These are phyloP conservation scores for Gloeostereum incarnatum DNA, from an alignment of 768 basidiomycete species.

Conservation along the genomic window DNA sequence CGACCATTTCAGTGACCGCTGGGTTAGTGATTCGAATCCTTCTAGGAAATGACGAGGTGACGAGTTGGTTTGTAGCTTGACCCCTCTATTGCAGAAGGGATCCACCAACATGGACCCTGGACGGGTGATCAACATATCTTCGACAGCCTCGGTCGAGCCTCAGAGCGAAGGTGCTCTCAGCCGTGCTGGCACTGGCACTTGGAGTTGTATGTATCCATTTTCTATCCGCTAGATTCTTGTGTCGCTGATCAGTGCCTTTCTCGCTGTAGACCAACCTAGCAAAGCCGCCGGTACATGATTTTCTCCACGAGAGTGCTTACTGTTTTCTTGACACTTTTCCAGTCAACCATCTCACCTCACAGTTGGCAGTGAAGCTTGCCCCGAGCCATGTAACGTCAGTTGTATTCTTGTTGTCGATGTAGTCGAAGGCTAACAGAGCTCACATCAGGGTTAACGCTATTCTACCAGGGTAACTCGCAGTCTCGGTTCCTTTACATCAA, in stretches of 20 bases:
- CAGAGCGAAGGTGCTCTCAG: slow-evolving; percentile 41
- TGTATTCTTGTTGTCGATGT: slow-evolving; percentile 1
- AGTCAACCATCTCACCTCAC: slow-evolving; percentile 75
- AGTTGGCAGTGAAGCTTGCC: slow-evolving; percentile 58
- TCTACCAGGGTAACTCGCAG: slow-evolving; percentile 53
- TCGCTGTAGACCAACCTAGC: slow-evolving; percentile 56
- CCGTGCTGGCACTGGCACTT: slow-evolving; percentile 52
- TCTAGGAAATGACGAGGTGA: slow-evolving; percentile 1
- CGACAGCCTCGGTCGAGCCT: slow-evolving; percentile 49
- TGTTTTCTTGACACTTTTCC: not conserved
- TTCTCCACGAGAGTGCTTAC: not conserved
- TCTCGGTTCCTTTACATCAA: not conserved
- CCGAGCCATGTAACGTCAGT: slow-evolving; percentile 57
- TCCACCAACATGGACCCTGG: slow-evolving; percentile 56
- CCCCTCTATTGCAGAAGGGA: slow-evolving; percentile 57
- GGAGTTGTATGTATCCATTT: slow-evolving; percentile 56
- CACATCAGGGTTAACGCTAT: slow-evolving; percentile 81
- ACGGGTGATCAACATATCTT: slow-evolving; percentile 79
- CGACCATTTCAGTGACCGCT: slow-evolving; percentile 34
- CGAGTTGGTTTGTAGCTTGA: slow-evolving; percentile 27
- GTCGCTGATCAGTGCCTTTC: too few species aligned
- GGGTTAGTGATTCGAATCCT: slow-evolving; percentile 24
- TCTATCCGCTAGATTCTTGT: not conserved
- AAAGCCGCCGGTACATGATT: slow-evolving; percentile 59
- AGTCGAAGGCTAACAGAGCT: slow-evolving; percentile 1